Evolutionary conservation across 495 filamentous ascomycete genomes (phyloP), one percentile per base, ranked within the genome.

Genomic region (Staphylotrichum longicolle): DNA sequence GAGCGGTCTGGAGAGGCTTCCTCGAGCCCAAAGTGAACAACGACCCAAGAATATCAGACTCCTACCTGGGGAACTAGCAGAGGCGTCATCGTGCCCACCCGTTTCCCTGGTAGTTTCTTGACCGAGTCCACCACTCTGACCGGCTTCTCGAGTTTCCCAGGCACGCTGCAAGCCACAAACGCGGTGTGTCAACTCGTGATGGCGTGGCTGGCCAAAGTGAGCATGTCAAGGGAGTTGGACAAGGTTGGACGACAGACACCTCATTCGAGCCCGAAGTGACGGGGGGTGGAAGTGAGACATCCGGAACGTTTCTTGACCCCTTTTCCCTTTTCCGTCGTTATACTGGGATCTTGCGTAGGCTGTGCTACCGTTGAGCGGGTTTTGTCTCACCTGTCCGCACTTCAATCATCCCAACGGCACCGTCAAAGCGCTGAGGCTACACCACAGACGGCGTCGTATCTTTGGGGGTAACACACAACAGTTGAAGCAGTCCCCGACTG

Each of bases 391-490:
- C 40, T 10, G 11, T 10, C 34, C 57, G 3, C 46, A 5, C 12
- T 12, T 12, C 6, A 5, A 10, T n/a, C 37, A 3, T 10, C 4
- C 6, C 20, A 11, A 41, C 6, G 55, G 4, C 11, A 6, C 37
- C 4, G 48, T 9, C 30, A 40, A 37, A 39, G 32, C 57, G 30
- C n/a, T 32, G n/a, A 42, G 57, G 57, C 14, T 20, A 45, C 48
- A 60, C 57, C 1, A 27, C 57, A 45, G 40, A 37, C 57, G 57
- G 57, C 48, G 34, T 35, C 15, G 4, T 34, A 27, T 47, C 5
- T 27, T 14, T 33, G 44, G n/a, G 5, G 30, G 35, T 58, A 3
- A 35, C 10, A 52, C 39, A 9, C 4, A 3, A n/a, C 27, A 5
- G 20, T 7, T 35, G 12, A 58, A 42, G 30, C 57, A 11, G 40